Conservation (phyloP, 2,329 filamentous ascomycete species). For the Fusarium haematococcum region DNA sequence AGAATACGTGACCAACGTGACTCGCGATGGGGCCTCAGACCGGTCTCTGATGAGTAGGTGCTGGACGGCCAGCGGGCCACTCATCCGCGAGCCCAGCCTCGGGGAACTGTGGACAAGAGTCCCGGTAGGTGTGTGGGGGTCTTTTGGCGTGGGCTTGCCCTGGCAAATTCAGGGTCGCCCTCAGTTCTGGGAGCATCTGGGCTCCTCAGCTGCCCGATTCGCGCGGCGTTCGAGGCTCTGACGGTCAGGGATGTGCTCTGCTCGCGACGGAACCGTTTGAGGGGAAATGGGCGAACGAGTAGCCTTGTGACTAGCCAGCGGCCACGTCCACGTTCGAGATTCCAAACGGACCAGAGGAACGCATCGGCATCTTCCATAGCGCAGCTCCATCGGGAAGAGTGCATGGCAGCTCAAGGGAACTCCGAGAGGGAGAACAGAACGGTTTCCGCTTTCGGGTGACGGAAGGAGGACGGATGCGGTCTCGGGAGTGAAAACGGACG, state of each 20-base stretch:
- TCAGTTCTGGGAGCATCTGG: slow-evolving; percentile 29
- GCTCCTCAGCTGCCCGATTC: slow-evolving; percentile 31
- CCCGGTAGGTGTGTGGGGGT: slow-evolving; percentile 28
- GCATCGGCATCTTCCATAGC: slow-evolving; percentile 15
- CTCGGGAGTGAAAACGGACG: slow-evolving; percentile 31
- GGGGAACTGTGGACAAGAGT: slow-evolving; percentile 27
- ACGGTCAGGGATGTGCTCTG: slow-evolving; percentile 16
- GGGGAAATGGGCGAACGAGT: slow-evolving; percentile 1
- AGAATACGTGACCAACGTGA: slow-evolving; percentile 35
- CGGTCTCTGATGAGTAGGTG: slow-evolving; percentile 34
- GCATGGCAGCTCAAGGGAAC: slow-evolving; percentile 10
- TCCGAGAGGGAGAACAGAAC: slow-evolving; percentile 23
- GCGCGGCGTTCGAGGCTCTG: slow-evolving; percentile 15
- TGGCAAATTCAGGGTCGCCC: slow-evolving; percentile 16
- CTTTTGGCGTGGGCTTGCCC: neutral
- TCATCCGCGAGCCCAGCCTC: slow-evolving; percentile 38
- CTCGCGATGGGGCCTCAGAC: slow-evolving; percentile 41
- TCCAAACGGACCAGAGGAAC: slow-evolving; percentile 28
- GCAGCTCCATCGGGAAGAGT: slow-evolving; percentile 20
- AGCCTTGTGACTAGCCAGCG: slow-evolving; percentile 30
- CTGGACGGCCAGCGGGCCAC: slow-evolving; percentile 38
- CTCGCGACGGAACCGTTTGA: slow-evolving; percentile 36
- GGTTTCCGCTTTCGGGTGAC: slow-evolving; percentile 36
- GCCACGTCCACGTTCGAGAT: slow-evolving; percentile 39
- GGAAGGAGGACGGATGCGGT: slow-evolving; percentile 23